These are phyloP conservation scores for Zygosaccharomyces pseudobailii DNA, from an alignment of 1,139 yeast species.

Conservation along the genomic window DNA sequence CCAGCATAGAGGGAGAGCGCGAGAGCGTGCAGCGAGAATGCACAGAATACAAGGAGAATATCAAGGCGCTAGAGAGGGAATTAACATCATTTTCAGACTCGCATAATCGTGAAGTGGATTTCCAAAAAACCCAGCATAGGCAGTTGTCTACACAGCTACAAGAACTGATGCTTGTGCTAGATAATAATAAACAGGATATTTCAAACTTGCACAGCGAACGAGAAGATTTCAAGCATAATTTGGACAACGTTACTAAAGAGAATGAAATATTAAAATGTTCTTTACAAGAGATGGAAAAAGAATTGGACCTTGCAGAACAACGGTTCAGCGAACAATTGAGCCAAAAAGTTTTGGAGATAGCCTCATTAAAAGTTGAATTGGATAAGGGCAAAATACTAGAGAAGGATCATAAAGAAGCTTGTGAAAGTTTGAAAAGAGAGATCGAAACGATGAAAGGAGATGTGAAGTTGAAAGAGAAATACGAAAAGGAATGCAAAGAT, in stretches of 20 bases:
- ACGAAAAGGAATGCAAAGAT: slow-evolving; percentile 57
- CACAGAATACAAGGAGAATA: slow-evolving; percentile 15
- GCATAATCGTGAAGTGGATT: slow-evolving; percentile 22
- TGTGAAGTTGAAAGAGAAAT: slow-evolving; percentile 26
- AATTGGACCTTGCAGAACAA: slow-evolving; percentile 16
- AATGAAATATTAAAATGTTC: slow-evolving; percentile 23
- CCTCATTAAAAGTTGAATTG: slow-evolving; percentile 22
- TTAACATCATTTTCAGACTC: slow-evolving; percentile 21
- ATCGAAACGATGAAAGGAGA: slow-evolving; percentile 22
- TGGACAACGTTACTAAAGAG: slow-evolving; percentile 20
- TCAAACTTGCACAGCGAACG: slow-evolving; percentile 27
- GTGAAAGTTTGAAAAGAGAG: slow-evolving; percentile 12
- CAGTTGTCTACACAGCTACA: slow-evolving; percentile 30
- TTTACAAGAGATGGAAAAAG: slow-evolving; percentile 24
- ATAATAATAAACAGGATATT: slow-evolving; percentile 27
- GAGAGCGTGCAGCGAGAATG: slow-evolving; percentile 52
- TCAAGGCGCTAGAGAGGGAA: slow-evolving; percentile 23
- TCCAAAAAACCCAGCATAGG: slow-evolving; percentile 15
- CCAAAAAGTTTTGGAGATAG: slow-evolving; percentile 19
- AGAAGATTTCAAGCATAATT: slow-evolving; percentile 20
- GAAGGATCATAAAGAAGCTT: slow-evolving; percentile 12
- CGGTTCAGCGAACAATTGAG: slow-evolving; percentile 13
- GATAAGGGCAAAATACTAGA: slow-evolving; percentile 18
- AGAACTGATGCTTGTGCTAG: slow-evolving; percentile 26
- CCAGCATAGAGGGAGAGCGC: slow-evolving; percentile 59